A percentile compares a stretch with the other conserved stretches of the same genome.
Evolutionary conservation across 2,329 filamentous ascomycete genomes (phyloP).

Genomic region (Penicillium digitatum): DNA sequence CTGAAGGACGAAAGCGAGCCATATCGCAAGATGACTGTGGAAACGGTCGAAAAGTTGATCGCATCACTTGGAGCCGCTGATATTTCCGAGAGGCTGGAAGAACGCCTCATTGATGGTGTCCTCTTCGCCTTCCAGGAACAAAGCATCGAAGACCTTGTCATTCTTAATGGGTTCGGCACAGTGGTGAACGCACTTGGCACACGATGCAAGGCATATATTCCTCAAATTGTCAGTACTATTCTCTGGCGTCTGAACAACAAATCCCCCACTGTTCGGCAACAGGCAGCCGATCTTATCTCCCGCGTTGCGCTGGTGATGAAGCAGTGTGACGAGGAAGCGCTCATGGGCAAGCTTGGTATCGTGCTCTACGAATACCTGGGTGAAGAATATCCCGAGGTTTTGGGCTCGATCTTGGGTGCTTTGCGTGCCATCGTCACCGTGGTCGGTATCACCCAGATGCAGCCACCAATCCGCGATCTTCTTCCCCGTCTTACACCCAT

Average conservation of each 20-base stretch:
- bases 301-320: slow-evolving; percentile 99
- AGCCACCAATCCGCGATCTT: slow-evolving; percentile 93
- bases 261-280: slow-evolving; percentile 90
- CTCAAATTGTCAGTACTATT: slow-evolving; percentile 95
- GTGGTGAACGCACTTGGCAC: slow-evolving; percentile 93
- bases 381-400: slow-evolving; percentile 96
- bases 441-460: slow-evolving; percentile 96
- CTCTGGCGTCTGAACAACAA: slow-evolving; percentile 98
- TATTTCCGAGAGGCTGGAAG: slow-evolving; percentile 86
- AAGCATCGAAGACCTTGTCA: slow-evolving; percentile 89
- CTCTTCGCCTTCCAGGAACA: slow-evolving; percentile 97
- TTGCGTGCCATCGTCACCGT: slow-evolving; percentile 95
- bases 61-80: slow-evolving; percentile 90
- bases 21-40: slow-evolving; percentile 98
- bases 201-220: slow-evolving; percentile 91
- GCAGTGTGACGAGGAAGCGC: slow-evolving; percentile 90
- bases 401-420: slow-evolving; percentile 92
- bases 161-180: slow-evolving; percentile 96
- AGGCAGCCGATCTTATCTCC: slow-evolving; percentile 93
- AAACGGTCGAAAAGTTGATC: slow-evolving; percentile 95
- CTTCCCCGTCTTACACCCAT: slow-evolving; percentile 96
- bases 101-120: slow-evolving; percentile 90
- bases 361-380: slow-evolving; percentile 97
- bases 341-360: slow-evolving; percentile 91
- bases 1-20: slow-evolving; percentile 97